A percentile compares a stretch with the other conserved stretches of the same genome.
Evolutionary conservation across 2,329 filamentous ascomycete species (phyloP).

Genomic region (Neophaeococcomyces aloes): DNA sequence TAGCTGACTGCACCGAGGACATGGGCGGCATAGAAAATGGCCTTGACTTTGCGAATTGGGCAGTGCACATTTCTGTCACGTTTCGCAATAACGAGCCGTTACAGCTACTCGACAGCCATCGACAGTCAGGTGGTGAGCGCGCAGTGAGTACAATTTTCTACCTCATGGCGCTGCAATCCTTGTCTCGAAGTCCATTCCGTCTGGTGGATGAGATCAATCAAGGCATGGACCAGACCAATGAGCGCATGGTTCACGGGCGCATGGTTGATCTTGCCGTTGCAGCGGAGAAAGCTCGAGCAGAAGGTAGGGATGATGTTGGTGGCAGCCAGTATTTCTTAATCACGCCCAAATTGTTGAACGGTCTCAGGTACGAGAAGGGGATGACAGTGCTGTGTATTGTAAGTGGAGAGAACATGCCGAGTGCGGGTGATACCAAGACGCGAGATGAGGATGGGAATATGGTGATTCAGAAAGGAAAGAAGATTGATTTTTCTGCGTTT

Average conservation of each 20-base stretch:
- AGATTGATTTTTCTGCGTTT: conserved; percentile 30
- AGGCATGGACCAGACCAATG: conserved; percentile 97
- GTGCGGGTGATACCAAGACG: conserved; percentile 9
- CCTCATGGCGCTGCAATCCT: conserved; percentile 90
- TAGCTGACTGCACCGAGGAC: conserved; percentile 20
- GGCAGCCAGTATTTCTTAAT: conserved; percentile 83
- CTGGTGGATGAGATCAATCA: conserved; percentile 99
- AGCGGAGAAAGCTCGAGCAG: conserved; percentile 42
- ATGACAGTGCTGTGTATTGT: conserved; percentile 95
- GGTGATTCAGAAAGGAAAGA: conserved; percentile 24
- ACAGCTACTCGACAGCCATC: conserved; percentile 76
- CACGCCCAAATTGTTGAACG: conserved; percentile 85
- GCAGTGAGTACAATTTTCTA: conserved; percentile 98
- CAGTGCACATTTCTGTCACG: conserved; percentile 85
- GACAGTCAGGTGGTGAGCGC: conserved; percentile 91
- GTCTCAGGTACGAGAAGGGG: conserved; percentile 71
- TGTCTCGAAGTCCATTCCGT: conserved; percentile 89
- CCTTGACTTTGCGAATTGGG: conserved; percentile 88
- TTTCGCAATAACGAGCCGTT: conserved; percentile 81
- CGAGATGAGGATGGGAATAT: conserved; percentile 13
- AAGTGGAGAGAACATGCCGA: conserved; percentile 58
- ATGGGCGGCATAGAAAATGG: conserved; percentile 32
- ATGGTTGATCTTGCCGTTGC: conserved; percentile 96
- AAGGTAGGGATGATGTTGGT: conserved; percentile 23
- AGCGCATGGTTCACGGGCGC: conserved; percentile 93